Conservation (phyloP, 352 stramenopile genomes). For the Phytophthora pistaciae region DNA sequence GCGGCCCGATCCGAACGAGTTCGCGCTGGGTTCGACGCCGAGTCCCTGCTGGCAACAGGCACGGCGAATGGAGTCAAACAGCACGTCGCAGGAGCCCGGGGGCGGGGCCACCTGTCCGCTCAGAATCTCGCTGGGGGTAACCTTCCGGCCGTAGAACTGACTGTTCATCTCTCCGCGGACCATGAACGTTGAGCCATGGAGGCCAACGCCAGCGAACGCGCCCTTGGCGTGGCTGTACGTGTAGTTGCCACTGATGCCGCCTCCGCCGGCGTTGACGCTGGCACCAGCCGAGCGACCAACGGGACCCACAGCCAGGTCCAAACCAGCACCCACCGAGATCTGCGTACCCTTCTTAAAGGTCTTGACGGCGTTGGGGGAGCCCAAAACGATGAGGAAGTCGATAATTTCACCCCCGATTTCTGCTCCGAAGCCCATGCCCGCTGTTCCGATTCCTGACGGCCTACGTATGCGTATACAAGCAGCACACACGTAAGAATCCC, state of each 20-base stretch:
- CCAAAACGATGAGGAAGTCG: constrained; percentile 91
- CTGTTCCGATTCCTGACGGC: constrained; percentile 70
- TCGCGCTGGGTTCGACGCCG: constrained; percentile 23
- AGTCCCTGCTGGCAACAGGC: constrained; percentile 41
- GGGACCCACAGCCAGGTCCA: constrained; percentile 82
- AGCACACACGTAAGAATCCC: too few relatives aligned
- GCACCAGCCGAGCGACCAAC: constrained; percentile 74
- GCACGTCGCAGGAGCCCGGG: constrained; percentile 63
- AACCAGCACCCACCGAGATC: constrained; percentile 76
- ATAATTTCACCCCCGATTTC: constrained; percentile 89
- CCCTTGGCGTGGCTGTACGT: constrained; percentile 90
- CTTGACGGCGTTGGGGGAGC: constrained; percentile 72
- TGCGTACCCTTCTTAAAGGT: constrained; percentile 90
- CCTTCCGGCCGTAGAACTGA: constrained; percentile 86
- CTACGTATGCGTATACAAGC: too few relatives aligned
- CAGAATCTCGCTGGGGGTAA: constrained; percentile 85
- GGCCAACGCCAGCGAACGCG: constrained; percentile 76
- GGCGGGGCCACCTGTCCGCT: constrained; percentile 78
- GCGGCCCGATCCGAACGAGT: constrained; percentile 30
- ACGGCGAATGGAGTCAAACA: constrained; percentile 77
- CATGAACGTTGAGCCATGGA: constrained; percentile 88
- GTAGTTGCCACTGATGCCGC: constrained; percentile 85
- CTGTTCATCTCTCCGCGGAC: constrained; percentile 87
- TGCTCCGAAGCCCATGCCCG: constrained; percentile 82
- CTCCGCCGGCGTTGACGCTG: constrained; percentile 81